Conservation (phyloP, 2,329 filamentous ascomycete species). For the Penicillium sp. region DNA sequence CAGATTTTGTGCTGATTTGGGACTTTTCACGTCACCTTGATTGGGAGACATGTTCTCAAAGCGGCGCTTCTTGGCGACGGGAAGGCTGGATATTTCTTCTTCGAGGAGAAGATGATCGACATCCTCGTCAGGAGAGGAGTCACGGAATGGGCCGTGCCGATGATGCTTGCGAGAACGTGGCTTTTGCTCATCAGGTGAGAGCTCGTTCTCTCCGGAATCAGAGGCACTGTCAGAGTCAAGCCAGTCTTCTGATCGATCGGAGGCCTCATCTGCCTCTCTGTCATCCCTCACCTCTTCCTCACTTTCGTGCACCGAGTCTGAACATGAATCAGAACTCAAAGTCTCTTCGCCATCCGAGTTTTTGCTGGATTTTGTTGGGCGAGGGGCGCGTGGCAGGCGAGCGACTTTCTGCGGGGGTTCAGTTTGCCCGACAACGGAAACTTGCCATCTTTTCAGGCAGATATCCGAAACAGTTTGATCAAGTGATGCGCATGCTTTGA, state of each 20-base stretch:
- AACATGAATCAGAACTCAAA: background rate
- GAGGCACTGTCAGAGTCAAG: background rate
- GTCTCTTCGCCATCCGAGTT: background rate
- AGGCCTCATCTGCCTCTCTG: background rate
- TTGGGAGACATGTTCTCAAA: background rate
- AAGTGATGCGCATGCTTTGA: background rate
- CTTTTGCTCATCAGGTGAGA: background rate
- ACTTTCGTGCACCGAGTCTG: background rate
- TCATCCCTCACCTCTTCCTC: background rate
- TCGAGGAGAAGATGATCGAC: background rate
- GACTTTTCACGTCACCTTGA: background rate
- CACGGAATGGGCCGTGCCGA: background rate
- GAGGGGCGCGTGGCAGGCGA: background rate
- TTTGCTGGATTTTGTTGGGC: background rate
- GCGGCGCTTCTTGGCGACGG: background rate
- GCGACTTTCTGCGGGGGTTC: background rate
- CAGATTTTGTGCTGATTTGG: background rate
- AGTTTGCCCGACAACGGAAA: background rate
- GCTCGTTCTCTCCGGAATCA: background rate
- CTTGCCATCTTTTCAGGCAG: background rate
- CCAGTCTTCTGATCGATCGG: background rate
- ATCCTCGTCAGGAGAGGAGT: background rate
- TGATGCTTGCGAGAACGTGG: background rate
- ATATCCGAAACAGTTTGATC: background rate
- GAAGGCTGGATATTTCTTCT: background rate